phyloP scores from a whole-genome alignment of 345 rosid species.

The Citrus unshiu region DNA sequence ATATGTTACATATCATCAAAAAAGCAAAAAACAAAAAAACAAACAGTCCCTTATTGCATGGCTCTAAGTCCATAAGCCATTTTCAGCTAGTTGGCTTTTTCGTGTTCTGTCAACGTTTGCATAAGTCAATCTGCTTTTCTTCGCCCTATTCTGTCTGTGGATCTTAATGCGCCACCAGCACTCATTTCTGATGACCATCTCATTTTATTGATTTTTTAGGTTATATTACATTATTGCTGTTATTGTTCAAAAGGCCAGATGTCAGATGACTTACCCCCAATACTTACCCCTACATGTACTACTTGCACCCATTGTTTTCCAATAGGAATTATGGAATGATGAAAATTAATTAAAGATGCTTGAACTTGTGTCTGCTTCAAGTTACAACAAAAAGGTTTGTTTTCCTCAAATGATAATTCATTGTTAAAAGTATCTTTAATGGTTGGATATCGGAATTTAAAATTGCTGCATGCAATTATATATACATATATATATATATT shows the following conservation, averaged over 20 bases:
- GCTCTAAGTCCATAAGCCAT: conserved; percentile 16
- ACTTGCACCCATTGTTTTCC: neutral
- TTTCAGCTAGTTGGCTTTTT: neutral
- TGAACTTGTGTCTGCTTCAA: conserved; percentile 4
- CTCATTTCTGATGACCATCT: neutral
- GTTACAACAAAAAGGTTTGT: neutral
- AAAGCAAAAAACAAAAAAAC: neutral
- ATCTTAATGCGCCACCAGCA: neutral
- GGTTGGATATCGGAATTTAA: neutral
- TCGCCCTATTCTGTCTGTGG: neutral
- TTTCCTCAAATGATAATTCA: neutral
- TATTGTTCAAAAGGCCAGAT: neutral
- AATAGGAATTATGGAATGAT: too few species aligned
- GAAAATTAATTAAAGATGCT: neutral
- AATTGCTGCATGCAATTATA: neutral
- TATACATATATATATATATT: too few species aligned
- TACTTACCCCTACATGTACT: neutral
- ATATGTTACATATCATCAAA: conserved; percentile 1
- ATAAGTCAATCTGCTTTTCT: conserved; percentile 16
- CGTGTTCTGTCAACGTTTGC: neutral
- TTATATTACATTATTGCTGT: neutral
- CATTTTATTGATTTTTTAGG: neutral
- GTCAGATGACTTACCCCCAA: neutral
- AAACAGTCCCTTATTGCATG: conserved; percentile 28
- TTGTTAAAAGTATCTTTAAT: neutral